Base-by-base conservation (phyloP, 148 eudicot genomes). In the Suaeda aralocaspica region DNA sequence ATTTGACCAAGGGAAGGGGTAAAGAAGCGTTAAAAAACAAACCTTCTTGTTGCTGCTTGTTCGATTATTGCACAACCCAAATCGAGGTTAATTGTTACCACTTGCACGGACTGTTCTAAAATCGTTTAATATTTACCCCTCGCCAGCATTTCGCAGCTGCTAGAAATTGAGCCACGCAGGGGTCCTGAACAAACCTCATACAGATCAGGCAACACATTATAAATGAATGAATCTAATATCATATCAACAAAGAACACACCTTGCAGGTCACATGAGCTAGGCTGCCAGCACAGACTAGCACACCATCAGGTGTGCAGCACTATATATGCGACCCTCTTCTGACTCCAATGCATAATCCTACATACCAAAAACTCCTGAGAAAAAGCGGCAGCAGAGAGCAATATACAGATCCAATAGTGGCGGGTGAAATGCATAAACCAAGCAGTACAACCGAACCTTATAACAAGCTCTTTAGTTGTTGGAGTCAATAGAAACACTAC, bases 251-350 rank as follows among this genome's bases (percentile, higher is more conserved):
- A 59, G 9, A 13, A 41, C 72, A 13, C 56, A 88, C 98, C 92
- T 94, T 94, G 96, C 98, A 94, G 59, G 98, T 91, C 58, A 94
- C 96, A 77, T 94, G 97, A 82, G 98, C 98, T 72, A 94, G 84
- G 78, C 98, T 90, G 68, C 97, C 98, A 68, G 97, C 90, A 83
- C n/a, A 94, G 87, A 82, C 98, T 87, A 67, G 92, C 98, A 63
- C n/a, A 94, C 98, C 98, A 94, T 94, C 74, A 94, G 74, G 82
- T 91, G 96, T 67, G 97, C 98, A 67, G 97, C 98, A 82, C 85
- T 90, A 46, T 78, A 76, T 77, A 91, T 86, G 50, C 94, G 89
- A 70, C 83, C 81, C 82, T 94, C 98, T 69, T 94, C 97, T 21
- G 92, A 80, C 80, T 94, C 98, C 88, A 91, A 82, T 36, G 98